phyloP scores from a whole-genome alignment of 768 basidiomycete genomes.

The Boletus reticuloceps region DNA sequence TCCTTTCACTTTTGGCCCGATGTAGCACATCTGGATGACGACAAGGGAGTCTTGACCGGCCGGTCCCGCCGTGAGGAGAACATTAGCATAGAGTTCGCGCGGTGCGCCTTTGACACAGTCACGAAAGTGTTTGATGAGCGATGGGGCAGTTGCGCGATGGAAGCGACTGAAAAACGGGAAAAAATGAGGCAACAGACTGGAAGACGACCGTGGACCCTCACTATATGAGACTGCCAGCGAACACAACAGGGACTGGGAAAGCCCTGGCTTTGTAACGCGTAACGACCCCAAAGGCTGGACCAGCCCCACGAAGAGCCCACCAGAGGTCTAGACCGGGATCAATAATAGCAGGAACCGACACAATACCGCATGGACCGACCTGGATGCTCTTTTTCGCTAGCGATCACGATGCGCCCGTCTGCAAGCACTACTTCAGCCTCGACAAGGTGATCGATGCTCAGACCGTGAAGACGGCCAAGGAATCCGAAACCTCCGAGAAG shows the following conservation, averaged over 20 bases:
- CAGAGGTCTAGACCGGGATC: conserved; percentile 58
- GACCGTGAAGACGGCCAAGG: conserved; percentile 75
- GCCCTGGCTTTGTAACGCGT: conserved; percentile 90
- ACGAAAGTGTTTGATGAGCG: conserved; percentile 86
- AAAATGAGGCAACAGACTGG: conserved; percentile 1
- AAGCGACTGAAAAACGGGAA: conserved; percentile 60
- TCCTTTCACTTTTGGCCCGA: conserved; percentile 71
- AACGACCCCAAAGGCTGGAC: conserved; percentile 77
- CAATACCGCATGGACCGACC: conserved; percentile 39
- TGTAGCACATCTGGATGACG: conserved; percentile 89
- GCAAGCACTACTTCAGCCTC: conserved; percentile 92
- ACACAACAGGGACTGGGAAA: conserved; percentile 86
- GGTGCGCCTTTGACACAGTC: conserved; percentile 91
- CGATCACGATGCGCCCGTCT: conserved; percentile 80
- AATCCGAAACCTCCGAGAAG: conserved; percentile 88
- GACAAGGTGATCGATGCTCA: conserved; percentile 87
- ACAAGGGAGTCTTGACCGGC: conserved; percentile 80
- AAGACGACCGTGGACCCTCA: conserved; percentile 37
- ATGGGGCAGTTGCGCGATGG: conserved; percentile 81
- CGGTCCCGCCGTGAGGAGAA: conserved; percentile 88
- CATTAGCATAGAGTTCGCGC: conserved; percentile 84
- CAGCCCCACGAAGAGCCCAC: conserved; percentile 87
- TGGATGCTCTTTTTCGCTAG: conserved; percentile 68
- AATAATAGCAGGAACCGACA: background rate
- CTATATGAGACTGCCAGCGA: conserved; percentile 93